Percentiles rank a stretch among this genome's conserved stretches.
phyloP scores from a whole-genome alignment of 176 grass and related monocot genomes.

The Oryza officinalis region DNA sequence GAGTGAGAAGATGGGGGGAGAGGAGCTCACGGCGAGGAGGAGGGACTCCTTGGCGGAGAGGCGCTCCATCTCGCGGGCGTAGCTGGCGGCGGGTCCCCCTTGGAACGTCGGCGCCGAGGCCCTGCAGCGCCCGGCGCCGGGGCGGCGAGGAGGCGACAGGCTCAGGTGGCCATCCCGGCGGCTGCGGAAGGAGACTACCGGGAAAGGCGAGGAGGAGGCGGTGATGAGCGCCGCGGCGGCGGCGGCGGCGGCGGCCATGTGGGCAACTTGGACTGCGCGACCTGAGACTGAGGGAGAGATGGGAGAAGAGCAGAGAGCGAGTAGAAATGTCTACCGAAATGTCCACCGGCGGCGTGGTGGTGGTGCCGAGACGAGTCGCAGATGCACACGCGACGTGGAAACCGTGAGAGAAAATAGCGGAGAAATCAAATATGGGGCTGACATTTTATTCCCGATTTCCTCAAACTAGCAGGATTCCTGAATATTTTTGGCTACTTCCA shows the following conservation, averaged over 20 bases:
- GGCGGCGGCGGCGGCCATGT: conserved; percentile 40
- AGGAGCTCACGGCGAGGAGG: conserved; percentile 74
- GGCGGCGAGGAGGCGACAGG: conserved; percentile 27
- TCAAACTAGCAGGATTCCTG: too few relatives aligned
- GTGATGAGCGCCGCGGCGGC: conserved; percentile 19
- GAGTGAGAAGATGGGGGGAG: not conserved
- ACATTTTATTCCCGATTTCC: not conserved
- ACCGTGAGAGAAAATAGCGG: not conserved
- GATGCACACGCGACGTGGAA: conserved; percentile 6
- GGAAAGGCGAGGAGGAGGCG: conserved; percentile 7
- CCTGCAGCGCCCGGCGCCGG: conserved; percentile 41
- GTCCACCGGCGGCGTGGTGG: not conserved
- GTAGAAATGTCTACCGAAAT: not conserved
- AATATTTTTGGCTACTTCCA: too few relatives aligned
- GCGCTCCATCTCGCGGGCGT: conserved; percentile 97
- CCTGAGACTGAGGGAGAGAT: too few relatives aligned
- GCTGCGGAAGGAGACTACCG: conserved; percentile 4
- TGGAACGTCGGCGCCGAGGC: conserved; percentile 71
- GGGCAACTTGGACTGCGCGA: not conserved
- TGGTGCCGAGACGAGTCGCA: not conserved
- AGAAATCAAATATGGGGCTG: not conserved
- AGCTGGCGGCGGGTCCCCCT: conserved; percentile 70
- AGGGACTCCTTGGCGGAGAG: conserved; percentile 96
- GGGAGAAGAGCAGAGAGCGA: not conserved
- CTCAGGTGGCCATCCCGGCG: conserved; percentile 7